phyloP scores from a whole-genome alignment of 2,329 filamentous ascomycete species.

The Phaeosphaeria sp. region DNA sequence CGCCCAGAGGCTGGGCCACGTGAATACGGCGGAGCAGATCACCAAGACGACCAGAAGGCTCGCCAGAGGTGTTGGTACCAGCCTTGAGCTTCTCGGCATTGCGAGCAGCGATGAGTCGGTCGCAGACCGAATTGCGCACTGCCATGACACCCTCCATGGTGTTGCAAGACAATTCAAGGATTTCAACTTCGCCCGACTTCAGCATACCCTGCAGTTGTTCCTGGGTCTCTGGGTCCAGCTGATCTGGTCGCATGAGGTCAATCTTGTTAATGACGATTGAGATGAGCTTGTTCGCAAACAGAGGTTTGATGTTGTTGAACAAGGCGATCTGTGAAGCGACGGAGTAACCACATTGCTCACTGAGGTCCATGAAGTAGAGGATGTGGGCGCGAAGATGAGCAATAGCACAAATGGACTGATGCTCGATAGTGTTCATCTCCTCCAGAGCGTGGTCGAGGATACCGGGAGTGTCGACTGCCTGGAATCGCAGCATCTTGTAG shows the following conservation, averaged over 20 bases:
- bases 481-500: conserved; percentile 89
- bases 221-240: conserved; percentile 80
- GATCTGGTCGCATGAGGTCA: conserved; percentile 85
- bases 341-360: conserved; percentile 94
- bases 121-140: conserved; percentile 94
- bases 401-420: conserved; percentile 98
- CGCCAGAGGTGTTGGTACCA: conserved; percentile 78
- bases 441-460: conserved; percentile 96
- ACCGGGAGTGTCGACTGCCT: conserved; percentile 97
- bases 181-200: conserved; percentile 87
- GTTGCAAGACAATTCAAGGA: conserved; percentile 92
- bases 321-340: conserved; percentile 91
- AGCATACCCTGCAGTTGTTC: conserved; percentile 79
- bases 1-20: conserved; percentile 90
- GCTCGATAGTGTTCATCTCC: conserved; percentile 99
- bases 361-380: conserved; percentile 97
- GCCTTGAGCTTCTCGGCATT: conserved; percentile 94
- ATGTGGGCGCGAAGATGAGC: conserved; percentile 95
- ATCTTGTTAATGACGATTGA: conserved; percentile 99
- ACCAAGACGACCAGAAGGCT: conserved; percentile 79
- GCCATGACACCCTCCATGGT: conserved; percentile 93
- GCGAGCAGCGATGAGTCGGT: conserved; percentile 88
- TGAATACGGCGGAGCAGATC: conserved; percentile 95
- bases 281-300: conserved; percentile 97
- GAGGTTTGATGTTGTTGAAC: conserved; percentile 90